Evolutionary conservation across 2,329 filamentous ascomycete species (phyloP), one percentile per base, ranked within the genome.

Genomic region (Mollisia scopiformis): DNA sequence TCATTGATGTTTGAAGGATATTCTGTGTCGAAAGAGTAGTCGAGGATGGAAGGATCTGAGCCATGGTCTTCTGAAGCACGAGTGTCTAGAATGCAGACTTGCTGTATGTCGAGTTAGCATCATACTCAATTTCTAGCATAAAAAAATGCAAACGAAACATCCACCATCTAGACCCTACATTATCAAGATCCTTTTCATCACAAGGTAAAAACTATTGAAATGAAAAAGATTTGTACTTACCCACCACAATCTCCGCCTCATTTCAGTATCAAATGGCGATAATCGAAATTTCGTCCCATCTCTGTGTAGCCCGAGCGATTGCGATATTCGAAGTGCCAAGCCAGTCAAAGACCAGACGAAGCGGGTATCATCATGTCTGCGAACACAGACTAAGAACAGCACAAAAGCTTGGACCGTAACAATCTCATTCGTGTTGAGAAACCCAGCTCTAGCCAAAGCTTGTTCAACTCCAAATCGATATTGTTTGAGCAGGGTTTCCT

Each of bases 31-130:
- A 84, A 89, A 11, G 80, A 80, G 13, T 81, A 79, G 52, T 84
- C 79, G 2, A 79, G 72, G 43, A 89, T 86, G 0, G 82, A 84
- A 2, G 85, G 82, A 61, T 88, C 85, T 23, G 83, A 84, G 0
- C 85, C 86, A 68, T 88, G 84, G 60, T 88, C 84, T 68, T 89
- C 86, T 0, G 84, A 83, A 1, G 85, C 79, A 61, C 86, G 76
- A 2, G 81, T 79, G 68, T 90, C 87, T 0, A 89, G 74, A 14
- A 87, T 76, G 65, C 82, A 86, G 2, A 87, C 71, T 61, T 84
- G 80, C 82, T 51, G 28, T 33, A 25, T 35, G 8, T 11, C 10
- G n/a, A 13, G 28, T 51, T n/a, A 51, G 49, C 19, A 51, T 19
- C 13, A 6, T 33, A 5, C 1, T 28, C 25, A 28, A 47, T 33